Percentiles rank a stretch among this genome's conserved stretches.
These are phyloP conservation scores for Cryptococcus sp. DNA, from an alignment of 1,284 basidiomycete species.

Conservation along the genomic window DNA sequence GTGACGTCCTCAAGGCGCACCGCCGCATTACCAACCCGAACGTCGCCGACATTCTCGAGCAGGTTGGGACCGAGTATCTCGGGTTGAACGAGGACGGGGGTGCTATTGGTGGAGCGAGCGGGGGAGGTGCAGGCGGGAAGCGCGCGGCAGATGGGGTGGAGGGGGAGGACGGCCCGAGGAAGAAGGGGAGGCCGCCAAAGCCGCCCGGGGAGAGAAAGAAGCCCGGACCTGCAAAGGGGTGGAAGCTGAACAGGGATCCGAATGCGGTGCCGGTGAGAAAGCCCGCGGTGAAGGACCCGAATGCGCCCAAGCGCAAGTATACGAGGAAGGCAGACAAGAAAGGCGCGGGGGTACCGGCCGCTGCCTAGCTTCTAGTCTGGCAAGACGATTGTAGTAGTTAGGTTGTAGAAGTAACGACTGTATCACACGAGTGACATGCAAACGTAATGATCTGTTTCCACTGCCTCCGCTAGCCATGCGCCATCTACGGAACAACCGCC, in stretches of 20 bases:
- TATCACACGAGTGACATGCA: background rate
- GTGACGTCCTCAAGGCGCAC: conserved; percentile 26
- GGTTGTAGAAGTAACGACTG: conserved; percentile 1
- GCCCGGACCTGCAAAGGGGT: conserved; percentile 45
- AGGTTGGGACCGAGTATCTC: conserved; percentile 37
- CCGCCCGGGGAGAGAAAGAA: conserved; percentile 35
- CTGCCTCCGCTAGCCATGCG: background rate
- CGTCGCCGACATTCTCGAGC: conserved; percentile 33
- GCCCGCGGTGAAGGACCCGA: background rate
- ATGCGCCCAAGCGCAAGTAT: conserved; percentile 18
- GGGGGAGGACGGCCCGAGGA: conserved; percentile 5
- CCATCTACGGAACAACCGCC: conserved; percentile 27
- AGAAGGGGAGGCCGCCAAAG: conserved; percentile 16
- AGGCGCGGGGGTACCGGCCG: too few relatives aligned
- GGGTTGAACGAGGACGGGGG: conserved; percentile 28
- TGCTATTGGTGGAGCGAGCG: conserved; percentile 3
- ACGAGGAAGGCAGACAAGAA: conserved; percentile 7
- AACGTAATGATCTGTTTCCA: background rate
- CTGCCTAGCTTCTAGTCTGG: too few relatives aligned
- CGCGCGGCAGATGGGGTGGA: background rate
- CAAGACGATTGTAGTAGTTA: background rate
- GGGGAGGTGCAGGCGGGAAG: background rate
- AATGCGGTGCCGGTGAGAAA: background rate
- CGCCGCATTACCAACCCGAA: conserved; percentile 27
- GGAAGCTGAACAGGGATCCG: conserved; percentile 29